These are phyloP conservation scores for Leishmania lainsoni DNA, from an alignment of 208 protist genomes.

Conservation along the genomic window DNA sequence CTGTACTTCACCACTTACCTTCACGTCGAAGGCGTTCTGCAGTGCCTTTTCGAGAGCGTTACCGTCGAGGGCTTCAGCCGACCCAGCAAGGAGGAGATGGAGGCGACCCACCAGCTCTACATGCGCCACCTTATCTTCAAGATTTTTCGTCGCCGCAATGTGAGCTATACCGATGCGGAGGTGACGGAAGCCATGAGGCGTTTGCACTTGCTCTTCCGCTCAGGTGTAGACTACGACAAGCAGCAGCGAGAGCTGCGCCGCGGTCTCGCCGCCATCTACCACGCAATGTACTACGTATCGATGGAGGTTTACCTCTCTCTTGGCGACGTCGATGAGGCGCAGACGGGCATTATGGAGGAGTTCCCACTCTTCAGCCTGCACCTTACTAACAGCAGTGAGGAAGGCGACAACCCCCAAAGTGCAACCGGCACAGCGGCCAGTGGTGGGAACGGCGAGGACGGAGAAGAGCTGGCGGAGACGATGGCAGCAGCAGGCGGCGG, in stretches of 20 bases:
- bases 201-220: conserved; percentile 49
- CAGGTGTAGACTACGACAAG: conserved; percentile 42
- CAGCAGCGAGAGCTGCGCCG: conserved; percentile 43
- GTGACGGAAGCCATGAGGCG: conserved; percentile 34
- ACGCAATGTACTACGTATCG: conserved; percentile 58
- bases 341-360: too few species aligned
- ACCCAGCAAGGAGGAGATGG: conserved; percentile 50
- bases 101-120: conserved; percentile 53
- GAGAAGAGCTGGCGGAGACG: neutral
- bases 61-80: conserved; percentile 43
- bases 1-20: conserved; percentile 59
- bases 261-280: conserved; percentile 41
- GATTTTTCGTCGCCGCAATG: conserved; percentile 55
- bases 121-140: conserved; percentile 70
- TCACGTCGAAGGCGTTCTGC: conserved; percentile 52
- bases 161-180: conserved; percentile 48
- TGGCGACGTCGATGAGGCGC: conserved; percentile 37
- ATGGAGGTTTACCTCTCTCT: conserved; percentile 65
- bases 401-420: neutral
- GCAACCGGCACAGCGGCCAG: neutral
- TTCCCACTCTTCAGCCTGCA: conserved; percentile 10
- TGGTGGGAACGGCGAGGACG: neutral
- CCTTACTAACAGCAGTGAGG: neutral
- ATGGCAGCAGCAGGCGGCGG: neutral
- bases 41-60: conserved; percentile 57